These are phyloP conservation scores for Thielaviopsis punctulata DNA, from an alignment of 2,329 filamentous ascomycete species.

Conservation along the genomic window DNA sequence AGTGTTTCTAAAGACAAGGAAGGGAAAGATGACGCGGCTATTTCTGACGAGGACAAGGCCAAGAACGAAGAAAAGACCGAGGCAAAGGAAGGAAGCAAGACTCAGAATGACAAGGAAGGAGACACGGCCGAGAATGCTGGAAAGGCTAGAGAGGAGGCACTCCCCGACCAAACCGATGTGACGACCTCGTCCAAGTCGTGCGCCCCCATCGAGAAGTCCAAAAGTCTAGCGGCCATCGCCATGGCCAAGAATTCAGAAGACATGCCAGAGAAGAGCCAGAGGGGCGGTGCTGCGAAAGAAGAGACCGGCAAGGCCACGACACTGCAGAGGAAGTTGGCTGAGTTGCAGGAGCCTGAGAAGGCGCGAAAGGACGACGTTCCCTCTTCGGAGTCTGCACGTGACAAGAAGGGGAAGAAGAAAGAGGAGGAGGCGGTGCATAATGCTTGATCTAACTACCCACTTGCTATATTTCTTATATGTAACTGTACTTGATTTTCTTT, in stretches of 20 bases:
- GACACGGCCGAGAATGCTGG: background rate
- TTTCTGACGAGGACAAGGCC: background rate
- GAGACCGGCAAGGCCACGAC: background rate
- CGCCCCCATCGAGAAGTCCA: too few species aligned
- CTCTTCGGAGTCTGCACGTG: too few species aligned
- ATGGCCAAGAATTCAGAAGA: background rate
- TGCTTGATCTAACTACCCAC: too few species aligned
- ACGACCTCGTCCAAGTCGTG: too few species aligned
- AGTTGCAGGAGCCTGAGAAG: background rate
- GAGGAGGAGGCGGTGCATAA: too few species aligned
- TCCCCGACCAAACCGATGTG: too few species aligned
- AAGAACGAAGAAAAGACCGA: background rate
- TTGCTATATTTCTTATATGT: too few species aligned
- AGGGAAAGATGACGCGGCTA: background rate
- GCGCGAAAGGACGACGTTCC: background rate
- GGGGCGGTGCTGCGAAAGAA: background rate
- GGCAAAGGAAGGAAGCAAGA: background rate
- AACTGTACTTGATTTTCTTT: too few species aligned
- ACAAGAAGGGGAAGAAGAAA: too few species aligned
- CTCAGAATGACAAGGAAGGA: background rate
- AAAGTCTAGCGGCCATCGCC: too few species aligned
- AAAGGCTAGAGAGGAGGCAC: too few species aligned
- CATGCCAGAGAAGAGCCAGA: background rate
- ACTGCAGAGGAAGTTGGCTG: too few species aligned
- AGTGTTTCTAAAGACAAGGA: background rate